These are phyloP conservation scores for Sporisorium exsertum DNA, from an alignment of 1,284 basidiomycete genomes.

Conservation along the genomic window DNA sequence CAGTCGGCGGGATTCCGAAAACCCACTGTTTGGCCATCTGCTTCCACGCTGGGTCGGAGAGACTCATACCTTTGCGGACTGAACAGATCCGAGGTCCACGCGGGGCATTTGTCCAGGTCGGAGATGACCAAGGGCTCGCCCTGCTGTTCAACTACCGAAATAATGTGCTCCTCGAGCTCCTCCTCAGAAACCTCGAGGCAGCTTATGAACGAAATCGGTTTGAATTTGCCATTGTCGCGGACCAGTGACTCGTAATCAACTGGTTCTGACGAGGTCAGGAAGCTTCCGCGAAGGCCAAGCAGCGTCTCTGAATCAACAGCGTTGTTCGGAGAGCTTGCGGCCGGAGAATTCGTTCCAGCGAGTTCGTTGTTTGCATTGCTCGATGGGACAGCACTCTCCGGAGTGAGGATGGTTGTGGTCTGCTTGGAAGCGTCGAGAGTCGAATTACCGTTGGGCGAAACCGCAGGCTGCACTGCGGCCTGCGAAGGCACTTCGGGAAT, in stretches of 20 bases:
- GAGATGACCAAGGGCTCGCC: constrained; percentile 37
- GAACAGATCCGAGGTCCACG: constrained; percentile 29
- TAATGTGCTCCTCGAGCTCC: constrained; percentile 25
- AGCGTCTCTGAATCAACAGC: neutral
- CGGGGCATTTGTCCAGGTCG: constrained; percentile 27
- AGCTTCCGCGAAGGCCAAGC: constrained; percentile 5
- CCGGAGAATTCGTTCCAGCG: neutral
- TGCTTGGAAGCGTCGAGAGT: neutral
- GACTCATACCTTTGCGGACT: constrained; percentile 11
- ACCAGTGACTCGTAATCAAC: constrained; percentile 13
- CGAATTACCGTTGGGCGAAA: neutral
- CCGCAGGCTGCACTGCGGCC: neutral
- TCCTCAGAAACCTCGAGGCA: constrained; percentile 13
- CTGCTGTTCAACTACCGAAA: constrained; percentile 17
- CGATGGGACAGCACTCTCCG: neutral
- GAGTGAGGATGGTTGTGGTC: too few species aligned
- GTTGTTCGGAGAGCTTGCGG: neutral
- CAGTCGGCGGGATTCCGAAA: constrained; percentile 18
- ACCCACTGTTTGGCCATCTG: neutral
- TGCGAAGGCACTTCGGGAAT: neutral
- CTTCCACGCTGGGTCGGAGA: constrained; percentile 1
- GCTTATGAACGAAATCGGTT: constrained; percentile 8
- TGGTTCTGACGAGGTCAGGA: constrained; percentile 11
- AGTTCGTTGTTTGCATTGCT: neutral
- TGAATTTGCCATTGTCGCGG: neutral